A percentile compares a stretch with the other conserved stretches of the same genome.
These are phyloP conservation scores for Haplographium delicatum DNA, from an alignment of 495 filamentous ascomycete genomes.

Conservation along the genomic window DNA sequence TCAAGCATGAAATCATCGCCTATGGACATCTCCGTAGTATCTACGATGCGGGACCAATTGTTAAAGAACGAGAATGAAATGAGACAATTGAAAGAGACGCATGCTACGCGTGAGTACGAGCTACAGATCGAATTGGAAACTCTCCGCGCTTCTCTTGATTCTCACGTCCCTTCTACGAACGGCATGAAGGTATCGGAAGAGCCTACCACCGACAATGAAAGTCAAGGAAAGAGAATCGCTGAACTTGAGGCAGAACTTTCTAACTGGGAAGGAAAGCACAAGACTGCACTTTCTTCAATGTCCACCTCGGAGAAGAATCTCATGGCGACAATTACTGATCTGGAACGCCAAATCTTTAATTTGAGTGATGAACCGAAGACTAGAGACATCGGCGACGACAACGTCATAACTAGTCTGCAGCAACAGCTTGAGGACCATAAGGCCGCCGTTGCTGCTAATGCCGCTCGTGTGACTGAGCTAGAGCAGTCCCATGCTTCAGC, in stretches of 20 bases:
- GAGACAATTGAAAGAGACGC: constrained; percentile 62
- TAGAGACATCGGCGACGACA: constrained; percentile 47
- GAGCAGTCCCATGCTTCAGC: constrained; percentile 59
- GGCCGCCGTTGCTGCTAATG: constrained; percentile 56
- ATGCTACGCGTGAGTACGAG: constrained; percentile 68
- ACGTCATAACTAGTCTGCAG: constrained; percentile 61
- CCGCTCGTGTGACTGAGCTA: constrained; percentile 56
- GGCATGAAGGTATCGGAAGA: constrained; percentile 1
- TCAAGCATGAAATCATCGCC: constrained; percentile 82
- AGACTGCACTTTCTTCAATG: constrained; percentile 63
- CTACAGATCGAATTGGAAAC: constrained; percentile 62
- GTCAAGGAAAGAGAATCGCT: constrained; percentile 57
- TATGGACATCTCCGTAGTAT: constrained; percentile 90
- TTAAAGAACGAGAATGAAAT: constrained; percentile 80
- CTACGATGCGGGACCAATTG: constrained; percentile 79
- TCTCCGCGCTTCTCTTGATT: constrained; percentile 54
- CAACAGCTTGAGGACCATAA: constrained; percentile 76
- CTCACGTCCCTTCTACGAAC: constrained; percentile 24
- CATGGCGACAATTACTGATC: constrained; percentile 60
- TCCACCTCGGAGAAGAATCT: constrained; percentile 70
- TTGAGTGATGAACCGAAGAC: constrained; percentile 29
- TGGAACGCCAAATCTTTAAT: constrained; percentile 42
- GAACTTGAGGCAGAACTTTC: constrained; percentile 71
- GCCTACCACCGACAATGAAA: constrained; percentile 3
- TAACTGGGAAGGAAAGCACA: constrained; percentile 71